phyloP scores from a whole-genome alignment of 495 filamentous ascomycete genomes.

The Recurvomyces mirabilis region DNA sequence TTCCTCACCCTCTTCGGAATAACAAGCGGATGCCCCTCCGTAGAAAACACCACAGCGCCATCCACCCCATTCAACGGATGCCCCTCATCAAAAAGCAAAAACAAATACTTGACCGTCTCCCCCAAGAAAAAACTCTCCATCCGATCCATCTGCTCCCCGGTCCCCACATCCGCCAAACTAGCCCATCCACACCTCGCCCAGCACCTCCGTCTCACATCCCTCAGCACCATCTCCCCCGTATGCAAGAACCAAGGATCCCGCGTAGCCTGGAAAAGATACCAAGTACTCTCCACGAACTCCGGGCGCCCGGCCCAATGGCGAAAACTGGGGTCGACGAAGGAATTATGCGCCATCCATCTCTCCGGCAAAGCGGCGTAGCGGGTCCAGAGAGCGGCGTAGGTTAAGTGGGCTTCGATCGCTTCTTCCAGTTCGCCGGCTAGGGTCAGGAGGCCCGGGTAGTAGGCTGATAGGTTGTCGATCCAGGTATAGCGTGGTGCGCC shows the following conservation, averaged over 20 bases:
- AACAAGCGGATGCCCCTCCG: constrained; percentile 87
- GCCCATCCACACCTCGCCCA: constrained; percentile 94
- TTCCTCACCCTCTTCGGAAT: constrained; percentile 46
- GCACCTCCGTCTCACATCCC: constrained; percentile 79
- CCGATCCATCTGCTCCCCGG: constrained; percentile 73
- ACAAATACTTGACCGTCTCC: constrained; percentile 91
- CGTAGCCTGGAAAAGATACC: constrained; percentile 86
- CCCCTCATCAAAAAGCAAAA: constrained; percentile 70
- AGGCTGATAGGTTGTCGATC: constrained; percentile 91
- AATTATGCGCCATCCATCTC: constrained; percentile 63
- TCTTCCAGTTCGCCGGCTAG: constrained; percentile 81
- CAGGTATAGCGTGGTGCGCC: constrained; percentile 74
- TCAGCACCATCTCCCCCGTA: constrained; percentile 86
- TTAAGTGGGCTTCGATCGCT: constrained; percentile 74
- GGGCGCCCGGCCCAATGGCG: constrained; percentile 92
- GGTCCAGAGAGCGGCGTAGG: constrained; percentile 88
- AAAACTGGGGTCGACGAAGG: constrained; percentile 75
- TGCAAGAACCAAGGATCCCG: constrained; percentile 92
- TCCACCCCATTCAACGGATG: constrained; percentile 63
- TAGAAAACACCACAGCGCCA: constrained; percentile 76
- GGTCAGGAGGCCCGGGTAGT: constrained; percentile 84
- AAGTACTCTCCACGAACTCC: constrained; percentile 93
- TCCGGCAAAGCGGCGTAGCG: constrained; percentile 87
- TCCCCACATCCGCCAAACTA: constrained; percentile 83
- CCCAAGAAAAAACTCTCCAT: constrained; percentile 99